A percentile compares a stretch with the other conserved stretches of the same genome.
phyloP scores from a whole-genome alignment of 495 filamentous ascomycete genomes.

The Talaromyces nanjingensis region DNA sequence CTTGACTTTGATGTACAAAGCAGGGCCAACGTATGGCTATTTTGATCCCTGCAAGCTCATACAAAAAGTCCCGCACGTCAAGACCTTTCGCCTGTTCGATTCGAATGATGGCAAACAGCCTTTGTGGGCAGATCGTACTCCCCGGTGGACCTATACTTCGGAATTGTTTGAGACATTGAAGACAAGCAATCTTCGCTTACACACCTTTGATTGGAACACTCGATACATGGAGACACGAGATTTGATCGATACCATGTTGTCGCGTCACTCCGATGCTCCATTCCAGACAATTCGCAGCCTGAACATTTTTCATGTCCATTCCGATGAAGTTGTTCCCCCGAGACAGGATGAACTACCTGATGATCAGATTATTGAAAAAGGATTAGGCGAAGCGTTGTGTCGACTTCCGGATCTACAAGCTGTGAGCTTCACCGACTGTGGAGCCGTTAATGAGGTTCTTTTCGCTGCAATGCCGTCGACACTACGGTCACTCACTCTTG shows the following conservation, averaged over 20 bases:
- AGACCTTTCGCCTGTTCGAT: slow-evolving; percentile 34
- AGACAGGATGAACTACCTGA: slow-evolving; percentile 13
- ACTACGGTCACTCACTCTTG: slow-evolving; percentile 58
- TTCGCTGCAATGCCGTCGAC: slow-evolving; percentile 54
- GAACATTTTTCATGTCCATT: slow-evolving; percentile 56
- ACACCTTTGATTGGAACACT: slow-evolving; percentile 73
- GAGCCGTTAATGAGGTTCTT: slow-evolving; percentile 51
- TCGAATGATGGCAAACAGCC: slow-evolving; percentile 27
- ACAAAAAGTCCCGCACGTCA: slow-evolving; percentile 35
- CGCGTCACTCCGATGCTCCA: slow-evolving; percentile 46
- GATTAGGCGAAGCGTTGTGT: slow-evolving; percentile 49
- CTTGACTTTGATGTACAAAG: slow-evolving; percentile 33
- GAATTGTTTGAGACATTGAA: slow-evolving; percentile 50
- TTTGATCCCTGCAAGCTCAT: slow-evolving; percentile 38
- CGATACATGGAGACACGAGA: slow-evolving; percentile 48
- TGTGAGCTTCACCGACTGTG: slow-evolving; percentile 62
- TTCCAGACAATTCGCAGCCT: slow-evolving; percentile 57
- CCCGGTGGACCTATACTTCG: slow-evolving; percentile 52
- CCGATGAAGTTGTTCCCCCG: slow-evolving; percentile 19
- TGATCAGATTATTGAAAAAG: slow-evolving; percentile 24
- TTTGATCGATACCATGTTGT: slow-evolving; percentile 42
- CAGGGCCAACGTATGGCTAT: slow-evolving; percentile 36
- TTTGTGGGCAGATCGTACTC: slow-evolving; percentile 18
- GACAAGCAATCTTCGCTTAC: slow-evolving; percentile 40
- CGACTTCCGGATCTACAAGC: slow-evolving; percentile 53